These are phyloP conservation scores for Exophiala xenobiotica DNA, from an alignment of 2,329 filamentous ascomycete species.

Conservation along the genomic window DNA sequence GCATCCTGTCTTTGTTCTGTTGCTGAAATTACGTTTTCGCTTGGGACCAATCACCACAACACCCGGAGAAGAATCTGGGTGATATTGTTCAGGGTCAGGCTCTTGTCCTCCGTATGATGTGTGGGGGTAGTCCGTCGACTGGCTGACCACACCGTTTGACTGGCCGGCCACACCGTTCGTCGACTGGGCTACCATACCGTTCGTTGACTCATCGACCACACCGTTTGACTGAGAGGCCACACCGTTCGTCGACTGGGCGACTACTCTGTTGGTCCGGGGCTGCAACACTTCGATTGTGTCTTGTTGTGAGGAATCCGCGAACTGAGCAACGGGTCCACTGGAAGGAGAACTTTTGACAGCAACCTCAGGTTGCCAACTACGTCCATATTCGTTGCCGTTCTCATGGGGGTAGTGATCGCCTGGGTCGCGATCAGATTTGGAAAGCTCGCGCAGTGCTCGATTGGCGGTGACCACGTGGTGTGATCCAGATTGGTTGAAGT, in stretches of 20 bases:
- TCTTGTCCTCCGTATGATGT: no score
- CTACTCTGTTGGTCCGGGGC: constrained; percentile 36
- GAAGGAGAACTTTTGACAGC: constrained; percentile 39
- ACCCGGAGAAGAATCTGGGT: constrained; percentile 31
- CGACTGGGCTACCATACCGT: no score
- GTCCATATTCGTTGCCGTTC: constrained; percentile 6
- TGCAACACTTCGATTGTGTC: constrained; percentile 37
- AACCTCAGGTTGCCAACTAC: constrained; percentile 20
- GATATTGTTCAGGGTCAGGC: constrained; percentile 35
- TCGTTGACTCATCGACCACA: constrained; percentile 33
- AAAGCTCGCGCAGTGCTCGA: constrained; percentile 27
- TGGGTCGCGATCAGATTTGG: constrained; percentile 14
- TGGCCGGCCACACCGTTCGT: no score
- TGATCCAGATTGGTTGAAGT: constrained; percentile 11
- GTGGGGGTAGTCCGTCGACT: no score
- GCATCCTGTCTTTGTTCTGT: constrained; percentile 92
- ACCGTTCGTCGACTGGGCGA: constrained; percentile 38
- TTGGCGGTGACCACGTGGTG: constrained; percentile 27
- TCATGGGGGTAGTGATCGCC: constrained; percentile 19
- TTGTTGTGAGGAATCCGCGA: constrained; percentile 53
- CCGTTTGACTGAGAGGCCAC: constrained; percentile 36
- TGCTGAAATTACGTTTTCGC: constrained; percentile 69
- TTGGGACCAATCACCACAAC: constrained; percentile 40
- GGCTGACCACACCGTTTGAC: no score
- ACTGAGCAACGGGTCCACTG: constrained; percentile 50